A percentile compares a stretch with the other conserved stretches of the same genome.
These are phyloP conservation scores for Ustilago tritici DNA, from an alignment of 1,284 basidiomycete species.

Conservation along the genomic window DNA sequence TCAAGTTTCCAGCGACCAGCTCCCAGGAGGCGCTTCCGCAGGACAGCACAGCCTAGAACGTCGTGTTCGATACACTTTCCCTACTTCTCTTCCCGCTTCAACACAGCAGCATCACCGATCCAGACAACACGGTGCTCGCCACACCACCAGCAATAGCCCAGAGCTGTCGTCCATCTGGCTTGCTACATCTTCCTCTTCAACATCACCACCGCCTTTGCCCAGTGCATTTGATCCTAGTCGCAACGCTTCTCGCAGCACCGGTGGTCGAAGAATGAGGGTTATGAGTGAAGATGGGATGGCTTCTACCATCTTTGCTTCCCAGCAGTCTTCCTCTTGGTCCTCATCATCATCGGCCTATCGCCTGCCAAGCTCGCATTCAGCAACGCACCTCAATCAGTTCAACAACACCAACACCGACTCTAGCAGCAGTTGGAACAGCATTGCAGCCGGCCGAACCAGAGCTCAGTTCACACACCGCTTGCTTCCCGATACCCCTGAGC, in stretches of 20 bases:
- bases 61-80: slow-evolving; percentile 19
- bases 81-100: slow-evolving; percentile 2
- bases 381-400: slow-evolving; percentile 28
- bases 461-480: slow-evolving; percentile 10
- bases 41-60: slow-evolving; percentile 27
- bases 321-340: slow-evolving; percentile 7
- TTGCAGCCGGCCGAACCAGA: slow-evolving; percentile 12
- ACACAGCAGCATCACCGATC: slow-evolving; percentile 4
- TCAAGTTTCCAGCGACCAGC: slow-evolving; percentile 47
- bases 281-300: slow-evolving; percentile 55
- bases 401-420: background rate
- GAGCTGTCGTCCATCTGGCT: slow-evolving; percentile 22
- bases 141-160: slow-evolving; percentile 30
- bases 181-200: background rate
- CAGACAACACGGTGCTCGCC: slow-evolving; percentile 10
- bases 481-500: slow-evolving; percentile 51
- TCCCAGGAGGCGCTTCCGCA: slow-evolving; percentile 11
- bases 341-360: slow-evolving; percentile 16
- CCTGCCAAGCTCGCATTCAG: slow-evolving; percentile 30
- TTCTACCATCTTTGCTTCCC: slow-evolving; percentile 18
- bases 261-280: slow-evolving; percentile 42
- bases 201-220: slow-evolving; percentile 1
- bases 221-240: slow-evolving; percentile 23
- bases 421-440: slow-evolving; percentile 10
- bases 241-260: slow-evolving; percentile 29